Base-by-base conservation (phyloP, 163 green algal species). In the Trebouxiophyceae sp. region DNA sequence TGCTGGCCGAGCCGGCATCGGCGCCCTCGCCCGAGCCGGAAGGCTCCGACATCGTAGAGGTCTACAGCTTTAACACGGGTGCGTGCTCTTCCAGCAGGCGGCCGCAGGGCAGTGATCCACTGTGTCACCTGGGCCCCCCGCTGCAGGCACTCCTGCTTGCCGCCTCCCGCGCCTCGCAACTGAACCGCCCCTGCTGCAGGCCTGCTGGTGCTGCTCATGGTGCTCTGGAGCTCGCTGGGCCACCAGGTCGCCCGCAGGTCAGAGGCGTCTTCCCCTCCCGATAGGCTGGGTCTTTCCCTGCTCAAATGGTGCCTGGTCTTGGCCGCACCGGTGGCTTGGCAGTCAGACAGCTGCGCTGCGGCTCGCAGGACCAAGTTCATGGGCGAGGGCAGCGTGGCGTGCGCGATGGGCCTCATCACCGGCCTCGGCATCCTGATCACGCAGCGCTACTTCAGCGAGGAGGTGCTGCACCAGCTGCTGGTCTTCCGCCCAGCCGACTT, bases 401-500 rank as follows among this genome's bases (percentile, higher is more conserved):
- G 75, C 56, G 54, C 71, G 6, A 66, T 90, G 70, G 84, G 84
- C 26, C 69, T 90, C 27, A 27, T 66, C 3, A 81, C 79, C n/a
- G 84, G 81, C 0, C 12, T 85, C 20, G 28, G 75, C 16, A 65
- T 90, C 61, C 76, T 90, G 26, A 63, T 83, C 22, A 61, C 76
- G 23, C 64, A 58, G 31, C 58, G 60, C n/a, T 70, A 65, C 47
- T 33, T 77, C 4, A 54, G 28, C 7, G 33, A 58, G 50, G 71
- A 71, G 32, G 62, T 44, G 1, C 33, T 73, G 24, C 66, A 73
- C 12, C 71, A 70, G 29, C 67, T 87, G 60, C 74, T 88, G 26
- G 75, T 69, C 45, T 90, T 90, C 66, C 82, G 86, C 59, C 77
- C 77, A 5, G 81, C 76, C 5, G 71, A 75, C 23, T 90, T 90